These are phyloP conservation scores for Picochlorum sp. DNA, from an alignment of 139 green algal genomes.

Conservation along the genomic window DNA sequence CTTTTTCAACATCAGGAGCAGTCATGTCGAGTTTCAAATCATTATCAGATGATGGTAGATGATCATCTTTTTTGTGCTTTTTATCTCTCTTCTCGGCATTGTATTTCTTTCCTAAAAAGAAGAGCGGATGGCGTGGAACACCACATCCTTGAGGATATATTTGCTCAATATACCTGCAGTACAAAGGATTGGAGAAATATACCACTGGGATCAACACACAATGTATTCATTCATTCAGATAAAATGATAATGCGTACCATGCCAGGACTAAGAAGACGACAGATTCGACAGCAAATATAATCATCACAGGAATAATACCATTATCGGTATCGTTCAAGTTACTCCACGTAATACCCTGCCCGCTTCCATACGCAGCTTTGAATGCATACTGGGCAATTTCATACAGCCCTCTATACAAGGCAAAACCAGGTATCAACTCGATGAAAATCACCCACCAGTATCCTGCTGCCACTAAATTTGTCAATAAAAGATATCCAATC, in stretches of 20 bases:
- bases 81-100: not conserved
- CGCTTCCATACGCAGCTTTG: slow-evolving; percentile 57
- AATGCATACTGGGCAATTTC: slow-evolving; percentile 67
- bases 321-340: slow-evolving; percentile 60
- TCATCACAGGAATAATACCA: slow-evolving; percentile 33
- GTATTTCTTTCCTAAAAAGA: slow-evolving; percentile 66
- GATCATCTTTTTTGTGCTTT: not conserved
- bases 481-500: slow-evolving; percentile 28
- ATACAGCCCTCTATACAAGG: slow-evolving; percentile 68
- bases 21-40: slow-evolving; percentile 23
- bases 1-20: slow-evolving; percentile 31
- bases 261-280: slow-evolving; percentile 60
- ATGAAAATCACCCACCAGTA: slow-evolving; percentile 49
- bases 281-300: slow-evolving; percentile 74
- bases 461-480: slow-evolving; percentile 21
- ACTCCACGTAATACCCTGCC: slow-evolving; percentile 46
- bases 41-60: not conserved
- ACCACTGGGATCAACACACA: too few species aligned
- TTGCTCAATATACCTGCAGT: slow-evolving; percentile 56
- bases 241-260: slow-evolving; percentile 22
- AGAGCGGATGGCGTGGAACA: slow-evolving; percentile 73
- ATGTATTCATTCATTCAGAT: too few species aligned
- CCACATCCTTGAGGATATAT: slow-evolving; percentile 63
- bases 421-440: slow-evolving; percentile 73
- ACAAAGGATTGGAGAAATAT: too few species aligned